Percentiles rank a stretch among this genome's conserved stretches.
These are phyloP conservation scores for Neobulgaria alba DNA, from an alignment of 2,329 filamentous ascomycete species.

Conservation along the genomic window DNA sequence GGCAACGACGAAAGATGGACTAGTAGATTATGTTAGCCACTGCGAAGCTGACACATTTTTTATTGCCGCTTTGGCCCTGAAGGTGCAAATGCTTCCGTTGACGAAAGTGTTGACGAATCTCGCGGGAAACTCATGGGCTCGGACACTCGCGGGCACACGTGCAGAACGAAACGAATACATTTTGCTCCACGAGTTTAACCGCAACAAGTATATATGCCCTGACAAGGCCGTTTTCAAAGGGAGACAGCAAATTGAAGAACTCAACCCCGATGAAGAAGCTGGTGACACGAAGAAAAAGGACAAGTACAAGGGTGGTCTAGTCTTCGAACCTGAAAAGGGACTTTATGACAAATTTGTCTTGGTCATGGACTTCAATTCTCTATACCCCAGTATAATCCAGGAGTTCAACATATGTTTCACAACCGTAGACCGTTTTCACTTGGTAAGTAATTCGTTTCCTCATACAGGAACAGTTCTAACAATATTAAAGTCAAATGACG, in stretches of 20 bases:
- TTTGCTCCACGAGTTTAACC: slow-evolving; percentile 91
- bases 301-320: slow-evolving; percentile 96
- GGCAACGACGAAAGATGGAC: slow-evolving; percentile 72
- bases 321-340: slow-evolving; percentile 95
- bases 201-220: slow-evolving; percentile 95
- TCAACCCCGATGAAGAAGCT: slow-evolving; percentile 58
- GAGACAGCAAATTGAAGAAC: slow-evolving; percentile 64
- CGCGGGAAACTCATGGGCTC: slow-evolving; percentile 96
- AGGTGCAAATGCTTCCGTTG: slow-evolving; percentile 83
- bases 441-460: slow-evolving; percentile 56
- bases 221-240: slow-evolving; percentile 83
- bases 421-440: slow-evolving; percentile 71
- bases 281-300: slow-evolving; percentile 91
- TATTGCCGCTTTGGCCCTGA: slow-evolving; percentile 81
- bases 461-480: no score
- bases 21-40: slow-evolving; percentile 90
- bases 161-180: slow-evolving; percentile 99
- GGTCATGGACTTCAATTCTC: slow-evolving; percentile 99
- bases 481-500: slow-evolving; percentile 59
- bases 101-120: slow-evolving; percentile 95
- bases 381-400: slow-evolving; percentile 99
- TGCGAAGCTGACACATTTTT: slow-evolving; percentile 95
- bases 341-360: slow-evolving; percentile 97
- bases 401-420: slow-evolving; percentile 99
- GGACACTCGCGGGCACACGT: slow-evolving; percentile 88